phyloP scores from a whole-genome alignment of 495 filamentous ascomycete genomes.

The Echria macrotheca region DNA sequence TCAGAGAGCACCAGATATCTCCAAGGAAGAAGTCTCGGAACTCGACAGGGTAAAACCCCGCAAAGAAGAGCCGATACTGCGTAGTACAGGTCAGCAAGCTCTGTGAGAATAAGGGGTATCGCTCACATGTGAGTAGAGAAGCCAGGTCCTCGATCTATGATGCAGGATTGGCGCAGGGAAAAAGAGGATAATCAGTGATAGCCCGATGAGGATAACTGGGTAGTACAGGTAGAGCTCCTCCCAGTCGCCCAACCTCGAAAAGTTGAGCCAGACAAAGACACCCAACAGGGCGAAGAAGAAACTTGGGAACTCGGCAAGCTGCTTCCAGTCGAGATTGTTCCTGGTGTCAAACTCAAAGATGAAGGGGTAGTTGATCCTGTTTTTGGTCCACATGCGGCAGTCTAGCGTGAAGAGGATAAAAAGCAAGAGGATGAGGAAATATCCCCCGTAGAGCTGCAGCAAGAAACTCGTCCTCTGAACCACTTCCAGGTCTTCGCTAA shows the following conservation, averaged over 20 bases:
- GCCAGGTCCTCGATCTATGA: slow-evolving; percentile 73
- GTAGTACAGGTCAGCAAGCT: not conserved
- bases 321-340: slow-evolving; percentile 80
- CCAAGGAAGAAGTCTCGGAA: slow-evolving; percentile 97
- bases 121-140: slow-evolving; percentile 76
- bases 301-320: slow-evolving; percentile 77
- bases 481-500: slow-evolving; percentile 43
- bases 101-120: not conserved
- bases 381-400: slow-evolving; percentile 71
- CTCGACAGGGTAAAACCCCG: slow-evolving; percentile 87
- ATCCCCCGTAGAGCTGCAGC: slow-evolving; percentile 79
- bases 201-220: slow-evolving; percentile 71
- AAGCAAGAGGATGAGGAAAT: slow-evolving; percentile 69
- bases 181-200: slow-evolving; percentile 64
- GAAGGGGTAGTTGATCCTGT: slow-evolving; percentile 92
- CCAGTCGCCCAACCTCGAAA: slow-evolving; percentile 53
- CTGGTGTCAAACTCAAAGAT: slow-evolving; percentile 93
- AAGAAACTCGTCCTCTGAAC: slow-evolving; percentile 63
- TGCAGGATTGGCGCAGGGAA: slow-evolving; percentile 70
- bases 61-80: slow-evolving; percentile 78
- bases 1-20: slow-evolving; percentile 94
- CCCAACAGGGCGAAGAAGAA: slow-evolving; percentile 75
- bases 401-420: slow-evolving; percentile 71
- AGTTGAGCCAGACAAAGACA: slow-evolving; percentile 82
- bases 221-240: slow-evolving; percentile 77